A percentile compares a stretch with the other conserved stretches of the same genome.
Conservation (phyloP, 2,329 filamentous ascomycete genomes). For the Bipolaris bicolor region DNA sequence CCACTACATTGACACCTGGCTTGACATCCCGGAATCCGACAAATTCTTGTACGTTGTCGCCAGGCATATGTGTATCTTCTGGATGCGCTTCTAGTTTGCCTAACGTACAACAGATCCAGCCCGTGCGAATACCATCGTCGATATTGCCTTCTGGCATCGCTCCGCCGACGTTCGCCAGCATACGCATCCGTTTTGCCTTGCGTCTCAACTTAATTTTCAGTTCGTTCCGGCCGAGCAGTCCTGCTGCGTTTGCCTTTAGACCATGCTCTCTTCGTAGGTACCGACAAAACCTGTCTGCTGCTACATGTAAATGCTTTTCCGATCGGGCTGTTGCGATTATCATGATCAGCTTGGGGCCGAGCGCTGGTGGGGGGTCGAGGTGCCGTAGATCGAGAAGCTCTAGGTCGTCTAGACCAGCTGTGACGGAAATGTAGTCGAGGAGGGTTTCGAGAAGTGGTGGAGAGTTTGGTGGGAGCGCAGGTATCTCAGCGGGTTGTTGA, state of each 20-base stretch:
- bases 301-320: slow-evolving; percentile 90
- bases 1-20: slow-evolving; percentile 66
- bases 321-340: slow-evolving; percentile 88
- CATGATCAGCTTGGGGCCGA: slow-evolving; percentile 91
- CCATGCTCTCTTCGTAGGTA: slow-evolving; percentile 79
- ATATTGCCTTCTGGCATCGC: slow-evolving; percentile 60
- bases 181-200: slow-evolving; percentile 78
- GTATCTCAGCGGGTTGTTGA: slow-evolving; percentile 62
- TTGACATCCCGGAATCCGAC: slow-evolving; percentile 75
- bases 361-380: slow-evolving; percentile 82
- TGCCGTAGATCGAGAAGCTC: slow-evolving; percentile 80
- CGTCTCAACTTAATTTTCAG: slow-evolving; percentile 84
- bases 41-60: slow-evolving; percentile 58
- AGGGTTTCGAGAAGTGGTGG: slow-evolving; percentile 75
- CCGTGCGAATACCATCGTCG: slow-evolving; percentile 88
- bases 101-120: slow-evolving; percentile 95
- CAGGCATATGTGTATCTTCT: slow-evolving; percentile 41
- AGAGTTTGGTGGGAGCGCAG: slow-evolving; percentile 69
- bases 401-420: slow-evolving; percentile 85
- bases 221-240: slow-evolving; percentile 86
- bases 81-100: slow-evolving; percentile 69
- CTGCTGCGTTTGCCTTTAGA: slow-evolving; percentile 80
- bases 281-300: slow-evolving; percentile 84
- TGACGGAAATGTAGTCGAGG: slow-evolving; percentile 78
- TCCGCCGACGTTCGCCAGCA: slow-evolving; percentile 74